A percentile compares a stretch with the other conserved stretches of the same genome.
phyloP scores from a whole-genome alignment of 148 eudicot species.

The Rhododendron ferrugineum region DNA sequence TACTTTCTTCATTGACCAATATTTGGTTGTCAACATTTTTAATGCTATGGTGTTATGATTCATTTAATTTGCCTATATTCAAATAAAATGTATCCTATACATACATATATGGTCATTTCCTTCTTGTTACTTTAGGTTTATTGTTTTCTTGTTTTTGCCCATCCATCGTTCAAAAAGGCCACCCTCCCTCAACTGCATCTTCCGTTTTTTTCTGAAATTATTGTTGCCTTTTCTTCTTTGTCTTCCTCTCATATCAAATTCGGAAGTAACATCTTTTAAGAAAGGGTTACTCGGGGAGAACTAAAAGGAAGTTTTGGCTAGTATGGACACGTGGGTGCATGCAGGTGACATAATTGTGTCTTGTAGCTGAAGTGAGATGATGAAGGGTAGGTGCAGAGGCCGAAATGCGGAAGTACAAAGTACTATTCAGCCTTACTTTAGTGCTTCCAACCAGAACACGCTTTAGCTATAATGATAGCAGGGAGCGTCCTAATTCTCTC shows the following conservation, averaged over 20 bases:
- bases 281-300: not conserved
- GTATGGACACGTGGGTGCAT: not conserved
- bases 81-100: not conserved
- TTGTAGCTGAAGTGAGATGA: not conserved
- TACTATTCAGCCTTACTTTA: not conserved
- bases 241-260: not conserved
- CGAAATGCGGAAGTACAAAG: not conserved
- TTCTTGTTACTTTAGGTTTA: not conserved
- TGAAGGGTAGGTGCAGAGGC: not conserved
- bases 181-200: not conserved
- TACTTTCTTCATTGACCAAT: not conserved
- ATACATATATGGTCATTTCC: not conserved
- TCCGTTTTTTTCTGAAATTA: conserved; percentile 1
- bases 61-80: not conserved
- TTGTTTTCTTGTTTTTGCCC: not conserved
- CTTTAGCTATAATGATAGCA: not conserved
- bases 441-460: not conserved
- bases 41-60: not conserved
- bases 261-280: not conserved
- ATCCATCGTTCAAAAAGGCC: not conserved
- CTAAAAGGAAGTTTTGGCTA: not conserved
- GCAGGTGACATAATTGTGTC: not conserved
- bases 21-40: not conserved
- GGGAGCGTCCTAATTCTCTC: not conserved
- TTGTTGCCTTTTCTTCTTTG: not conserved